Conservation (phyloP, 2,329 filamentous ascomycete genomes). For the Ophiostoma triangulosporum region DNA sequence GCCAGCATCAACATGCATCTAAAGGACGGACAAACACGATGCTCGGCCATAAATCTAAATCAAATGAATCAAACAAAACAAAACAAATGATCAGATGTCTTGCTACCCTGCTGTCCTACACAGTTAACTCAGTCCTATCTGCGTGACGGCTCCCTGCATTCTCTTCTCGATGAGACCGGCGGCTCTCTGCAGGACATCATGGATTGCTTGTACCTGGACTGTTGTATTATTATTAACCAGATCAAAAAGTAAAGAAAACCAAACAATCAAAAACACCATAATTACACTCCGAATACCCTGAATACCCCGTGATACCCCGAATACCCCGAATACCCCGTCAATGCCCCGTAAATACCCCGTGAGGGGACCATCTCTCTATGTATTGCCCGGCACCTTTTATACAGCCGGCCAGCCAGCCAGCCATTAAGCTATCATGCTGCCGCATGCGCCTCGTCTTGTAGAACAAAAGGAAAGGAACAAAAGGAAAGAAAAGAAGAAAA, state of each 20-base stretch:
- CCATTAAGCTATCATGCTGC: not conserved
- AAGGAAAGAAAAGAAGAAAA: not conserved
- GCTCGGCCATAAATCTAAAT: no score
- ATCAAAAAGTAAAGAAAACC: not conserved
- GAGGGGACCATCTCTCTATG: conserved; percentile 8
- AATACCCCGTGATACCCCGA: not conserved
- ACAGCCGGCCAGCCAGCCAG: conserved; percentile 3
- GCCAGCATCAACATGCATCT: no score
- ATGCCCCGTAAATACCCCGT: conserved; percentile 1
- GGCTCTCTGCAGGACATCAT: no score
- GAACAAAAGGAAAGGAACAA: not conserved
- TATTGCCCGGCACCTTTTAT: not conserved
- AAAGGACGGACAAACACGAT: no score
- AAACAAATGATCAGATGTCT: no score
- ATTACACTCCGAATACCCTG: no score
- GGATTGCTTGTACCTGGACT: no score
- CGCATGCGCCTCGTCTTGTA: not conserved
- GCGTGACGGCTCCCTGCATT: not conserved
- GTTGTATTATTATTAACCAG: no score
- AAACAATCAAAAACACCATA: not conserved
- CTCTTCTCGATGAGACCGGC: no score
- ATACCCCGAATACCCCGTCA: no score
- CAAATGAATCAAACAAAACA: no score
- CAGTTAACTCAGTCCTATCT: not conserved
- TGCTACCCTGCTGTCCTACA: not conserved